Evolutionary conservation across 1,284 basidiomycete species (phyloP).

Genomic region (Pascua guehoae): DNA sequence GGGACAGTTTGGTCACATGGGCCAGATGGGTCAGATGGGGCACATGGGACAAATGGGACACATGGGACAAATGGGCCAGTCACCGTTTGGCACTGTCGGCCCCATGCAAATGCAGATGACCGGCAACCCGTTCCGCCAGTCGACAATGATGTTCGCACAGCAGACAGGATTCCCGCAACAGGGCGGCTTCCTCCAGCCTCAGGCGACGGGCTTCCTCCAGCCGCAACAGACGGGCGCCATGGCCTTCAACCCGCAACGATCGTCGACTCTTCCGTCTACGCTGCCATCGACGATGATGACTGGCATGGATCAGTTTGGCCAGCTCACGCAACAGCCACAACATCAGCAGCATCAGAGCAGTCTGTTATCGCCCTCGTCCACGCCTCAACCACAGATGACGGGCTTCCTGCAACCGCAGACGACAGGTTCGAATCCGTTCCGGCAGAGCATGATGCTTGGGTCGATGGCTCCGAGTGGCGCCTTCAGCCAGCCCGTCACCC

Average conservation of each 20-base stretch:
- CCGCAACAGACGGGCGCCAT: slow-evolving; percentile 43
- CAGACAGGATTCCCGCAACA: slow-evolving; percentile 54
- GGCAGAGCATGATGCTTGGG: slow-evolving; percentile 49
- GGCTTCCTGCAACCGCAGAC: slow-evolving; percentile 52
- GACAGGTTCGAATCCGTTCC: slow-evolving; percentile 63
- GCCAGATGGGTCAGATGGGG: slow-evolving; percentile 2
- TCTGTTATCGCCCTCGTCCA: slow-evolving; percentile 15
- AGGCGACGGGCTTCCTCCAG: slow-evolving; percentile 49
- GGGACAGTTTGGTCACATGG: slow-evolving; percentile 13
- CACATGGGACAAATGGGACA: slow-evolving; percentile 13
- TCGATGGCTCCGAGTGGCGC: neutral
- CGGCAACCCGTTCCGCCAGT: slow-evolving; percentile 70
- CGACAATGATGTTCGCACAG: slow-evolving; percentile 54
- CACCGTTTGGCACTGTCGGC: slow-evolving; percentile 8
- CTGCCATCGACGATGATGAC: slow-evolving; percentile 68
- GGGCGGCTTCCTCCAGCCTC: slow-evolving; percentile 51
- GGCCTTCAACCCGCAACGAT: slow-evolving; percentile 34
- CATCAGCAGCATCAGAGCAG: slow-evolving; percentile 6
- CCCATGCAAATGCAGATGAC: slow-evolving; percentile 26
- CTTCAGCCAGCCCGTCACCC: neutral
- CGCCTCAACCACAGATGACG: slow-evolving; percentile 50
- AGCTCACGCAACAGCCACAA: slow-evolving; percentile 40
- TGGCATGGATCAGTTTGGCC: slow-evolving; percentile 68
- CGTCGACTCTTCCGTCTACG: slow-evolving; percentile 30
- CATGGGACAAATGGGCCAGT: slow-evolving; percentile 9